Evolutionary conservation across 2,329 filamentous ascomycete genomes (phyloP).

Genomic region (Penicillium sp.): DNA sequence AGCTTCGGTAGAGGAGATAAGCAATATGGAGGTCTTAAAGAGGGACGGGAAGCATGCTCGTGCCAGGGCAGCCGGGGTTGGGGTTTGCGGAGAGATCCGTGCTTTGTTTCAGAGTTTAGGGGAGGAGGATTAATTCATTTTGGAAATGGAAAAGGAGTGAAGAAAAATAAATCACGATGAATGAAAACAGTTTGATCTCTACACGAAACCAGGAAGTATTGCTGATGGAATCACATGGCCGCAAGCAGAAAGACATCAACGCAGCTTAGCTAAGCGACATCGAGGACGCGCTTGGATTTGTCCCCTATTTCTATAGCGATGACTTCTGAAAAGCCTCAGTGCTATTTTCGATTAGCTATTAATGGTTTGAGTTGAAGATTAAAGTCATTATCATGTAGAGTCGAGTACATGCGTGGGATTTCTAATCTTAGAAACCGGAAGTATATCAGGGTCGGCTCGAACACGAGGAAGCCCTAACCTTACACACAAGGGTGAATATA

Average conservation of each 20-base stretch:
- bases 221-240: conserved; percentile 25
- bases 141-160: conserved; percentile 2
- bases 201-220: neutral
- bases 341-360: neutral
- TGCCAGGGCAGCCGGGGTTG: conserved; percentile 20
- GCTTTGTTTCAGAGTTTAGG: conserved; percentile 33
- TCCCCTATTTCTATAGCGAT: neutral
- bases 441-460: neutral
- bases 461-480: neutral
- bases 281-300: neutral
- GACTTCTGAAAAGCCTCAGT: neutral
- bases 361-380: neutral
- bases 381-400: neutral
- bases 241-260: conserved; percentile 27
- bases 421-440: neutral
- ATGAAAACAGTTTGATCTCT: neutral
- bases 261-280: conserved; percentile 27
- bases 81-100: conserved; percentile 31
- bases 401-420: too few relatives aligned
- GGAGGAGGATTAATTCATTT: conserved; percentile 14
- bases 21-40: conserved; percentile 6
- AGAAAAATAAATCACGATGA: neutral
- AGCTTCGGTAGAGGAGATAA: neutral
- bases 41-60: conserved; percentile 13
- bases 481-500: too few relatives aligned